A percentile compares a stretch with the other conserved stretches of the same genome.
Evolutionary conservation across 2,329 filamentous ascomycete species (phyloP).

Genomic region (Hypomyces perniciosus): DNA sequence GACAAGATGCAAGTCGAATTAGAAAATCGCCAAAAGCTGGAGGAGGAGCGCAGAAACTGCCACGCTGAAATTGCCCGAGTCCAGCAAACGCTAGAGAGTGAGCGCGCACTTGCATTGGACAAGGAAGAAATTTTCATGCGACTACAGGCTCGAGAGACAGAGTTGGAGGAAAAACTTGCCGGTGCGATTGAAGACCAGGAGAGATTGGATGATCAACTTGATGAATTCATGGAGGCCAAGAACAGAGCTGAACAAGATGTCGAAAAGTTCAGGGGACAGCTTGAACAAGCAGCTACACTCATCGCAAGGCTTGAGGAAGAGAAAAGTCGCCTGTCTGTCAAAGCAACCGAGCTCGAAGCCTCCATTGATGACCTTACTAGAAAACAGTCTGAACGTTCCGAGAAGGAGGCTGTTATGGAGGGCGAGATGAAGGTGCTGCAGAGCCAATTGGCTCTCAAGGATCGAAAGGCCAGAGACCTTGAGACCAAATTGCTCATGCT

Average conservation of each 20-base stretch:
- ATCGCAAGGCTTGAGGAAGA: constrained; percentile 83
- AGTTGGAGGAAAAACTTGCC: constrained; percentile 87
- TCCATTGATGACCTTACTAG: constrained; percentile 65
- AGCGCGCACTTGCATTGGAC: constrained; percentile 89
- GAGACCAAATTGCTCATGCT: constrained; percentile 77
- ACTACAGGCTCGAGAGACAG: constrained; percentile 83
- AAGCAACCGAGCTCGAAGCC: constrained; percentile 62
- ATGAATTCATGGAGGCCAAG: constrained; percentile 81
- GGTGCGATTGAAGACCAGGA: constrained; percentile 93
- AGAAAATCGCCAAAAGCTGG: constrained; percentile 68
- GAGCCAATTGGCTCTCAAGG: constrained; percentile 82
- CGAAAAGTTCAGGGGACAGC: constrained; percentile 68
- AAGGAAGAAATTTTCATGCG: constrained; percentile 99
- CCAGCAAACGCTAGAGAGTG: constrained; percentile 91
- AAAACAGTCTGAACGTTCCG: constrained; percentile 65
- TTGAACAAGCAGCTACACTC: constrained; percentile 85
- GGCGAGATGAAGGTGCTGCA: constrained; percentile 88
- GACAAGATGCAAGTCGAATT: constrained; percentile 75
- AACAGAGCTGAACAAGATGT: constrained; percentile 82
- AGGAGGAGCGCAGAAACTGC: constrained; percentile 84
- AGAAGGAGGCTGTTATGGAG: constrained; percentile 68
- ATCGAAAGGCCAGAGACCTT: constrained; percentile 81
- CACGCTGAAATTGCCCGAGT: constrained; percentile 83
- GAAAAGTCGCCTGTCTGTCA: constrained; percentile 66
- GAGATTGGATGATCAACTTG: constrained; percentile 85